Conservation (phyloP, 208 protist species). For the Leptomonas pyrrhocoris region DNA sequence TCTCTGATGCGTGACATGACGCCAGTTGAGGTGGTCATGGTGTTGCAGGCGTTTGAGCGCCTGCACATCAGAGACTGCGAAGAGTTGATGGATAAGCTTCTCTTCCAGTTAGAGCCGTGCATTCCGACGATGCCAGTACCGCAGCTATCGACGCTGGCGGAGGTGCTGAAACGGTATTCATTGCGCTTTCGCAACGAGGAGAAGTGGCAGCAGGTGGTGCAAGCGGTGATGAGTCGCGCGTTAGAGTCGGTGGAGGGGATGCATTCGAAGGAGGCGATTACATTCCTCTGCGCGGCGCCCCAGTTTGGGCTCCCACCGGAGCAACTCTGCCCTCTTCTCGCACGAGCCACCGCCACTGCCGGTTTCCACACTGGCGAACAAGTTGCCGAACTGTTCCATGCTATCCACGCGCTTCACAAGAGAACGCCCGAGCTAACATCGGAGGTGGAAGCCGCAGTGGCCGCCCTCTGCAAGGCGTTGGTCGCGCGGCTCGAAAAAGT, state of each 20-base stretch:
- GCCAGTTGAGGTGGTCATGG: constrained; percentile 85
- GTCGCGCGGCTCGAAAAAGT: constrained; percentile 65
- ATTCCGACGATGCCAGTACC: constrained; percentile 68
- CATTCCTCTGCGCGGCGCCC: constrained; percentile 49
- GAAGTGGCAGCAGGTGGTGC: constrained; percentile 45
- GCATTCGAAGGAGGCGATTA: constrained; percentile 77
- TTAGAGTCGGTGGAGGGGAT: constrained; percentile 52
- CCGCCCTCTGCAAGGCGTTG: constrained; percentile 44
- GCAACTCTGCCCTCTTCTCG: constrained; percentile 48
- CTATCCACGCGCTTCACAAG: constrained; percentile 34
- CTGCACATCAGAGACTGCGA: constrained; percentile 38
- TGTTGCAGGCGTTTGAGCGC: constrained; percentile 79
- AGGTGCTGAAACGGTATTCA: constrained; percentile 40
- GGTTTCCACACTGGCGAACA: constrained; percentile 77
- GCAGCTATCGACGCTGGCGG: constrained; percentile 76
- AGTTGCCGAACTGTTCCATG: constrained; percentile 51
- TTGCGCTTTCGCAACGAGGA: constrained; percentile 41
- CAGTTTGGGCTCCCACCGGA: constrained; percentile 44
- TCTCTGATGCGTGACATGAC: constrained; percentile 64
- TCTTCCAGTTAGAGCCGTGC: constrained; percentile 53
- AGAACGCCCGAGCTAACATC: constrained; percentile 17
- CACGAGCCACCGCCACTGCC: constrained; percentile 53
- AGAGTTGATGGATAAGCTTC: constrained; percentile 48
- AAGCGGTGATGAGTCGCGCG: constrained; percentile 37
- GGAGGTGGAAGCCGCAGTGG: constrained; percentile 38